These are phyloP conservation scores for Trypanosoma platydactyli DNA, from an alignment of 208 protist species.

Conservation along the genomic window DNA sequence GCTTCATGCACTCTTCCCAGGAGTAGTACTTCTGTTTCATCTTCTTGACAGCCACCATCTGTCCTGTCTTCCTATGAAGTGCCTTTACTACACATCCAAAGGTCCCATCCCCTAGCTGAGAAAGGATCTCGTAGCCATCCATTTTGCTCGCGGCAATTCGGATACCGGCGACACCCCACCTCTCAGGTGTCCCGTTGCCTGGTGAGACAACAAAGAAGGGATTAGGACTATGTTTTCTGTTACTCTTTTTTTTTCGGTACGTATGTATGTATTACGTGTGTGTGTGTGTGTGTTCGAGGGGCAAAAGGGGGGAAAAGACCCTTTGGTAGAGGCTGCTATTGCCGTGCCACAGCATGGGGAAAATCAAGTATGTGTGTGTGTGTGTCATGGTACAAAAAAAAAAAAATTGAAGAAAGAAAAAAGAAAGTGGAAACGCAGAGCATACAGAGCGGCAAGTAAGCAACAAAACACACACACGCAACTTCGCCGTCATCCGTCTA, in stretches of 20 bases:
- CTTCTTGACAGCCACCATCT: slow-evolving; percentile 98
- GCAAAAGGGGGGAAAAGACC: too few species aligned
- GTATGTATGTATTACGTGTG: background rate
- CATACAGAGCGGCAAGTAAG: too few species aligned
- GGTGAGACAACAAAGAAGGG: too few species aligned
- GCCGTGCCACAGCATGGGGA: too few species aligned
- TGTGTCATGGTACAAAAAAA: background rate
- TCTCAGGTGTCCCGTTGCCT: too few species aligned
- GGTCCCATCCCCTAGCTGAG: slow-evolving; percentile 95
- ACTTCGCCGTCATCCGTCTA: too few species aligned
- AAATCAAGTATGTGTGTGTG: background rate
- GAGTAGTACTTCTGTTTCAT: slow-evolving; percentile 98
- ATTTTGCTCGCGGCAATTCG: slow-evolving; percentile 35
- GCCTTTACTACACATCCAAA: slow-evolving; percentile 96
- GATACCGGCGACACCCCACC: too few species aligned
- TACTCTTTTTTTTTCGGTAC: background rate
- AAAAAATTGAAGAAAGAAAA: background rate
- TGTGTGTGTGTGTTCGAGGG: too few species aligned
- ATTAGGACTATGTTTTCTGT: background rate
- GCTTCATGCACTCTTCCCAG: slow-evolving; percentile 96
- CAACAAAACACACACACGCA: too few species aligned
- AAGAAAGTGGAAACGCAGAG: too few species aligned
- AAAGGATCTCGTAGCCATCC: slow-evolving; percentile 94
- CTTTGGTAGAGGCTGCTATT: background rate
- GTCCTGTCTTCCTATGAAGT: slow-evolving; percentile 85